Conservation (phyloP, 371 early-diverging fungal species). For the Saksenaea vasiformis region DNA sequence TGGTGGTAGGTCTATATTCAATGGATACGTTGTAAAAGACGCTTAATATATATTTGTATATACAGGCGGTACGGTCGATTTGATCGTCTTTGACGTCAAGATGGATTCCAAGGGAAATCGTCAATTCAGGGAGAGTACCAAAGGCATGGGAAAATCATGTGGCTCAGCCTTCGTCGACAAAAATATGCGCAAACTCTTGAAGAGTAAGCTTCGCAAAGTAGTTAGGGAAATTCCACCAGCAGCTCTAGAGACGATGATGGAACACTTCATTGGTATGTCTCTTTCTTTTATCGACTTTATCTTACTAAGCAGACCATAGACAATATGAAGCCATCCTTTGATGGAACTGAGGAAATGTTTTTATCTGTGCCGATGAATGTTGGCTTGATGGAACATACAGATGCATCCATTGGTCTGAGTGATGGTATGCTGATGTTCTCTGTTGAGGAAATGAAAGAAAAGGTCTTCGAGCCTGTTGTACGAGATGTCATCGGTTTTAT, state of each 20-base stretch:
- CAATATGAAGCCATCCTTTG: conserved; percentile 53
- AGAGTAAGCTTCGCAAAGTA: conserved; percentile 42
- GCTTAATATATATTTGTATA: not conserved
- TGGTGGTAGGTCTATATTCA: conserved; percentile 38
- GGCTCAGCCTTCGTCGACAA: conserved; percentile 60
- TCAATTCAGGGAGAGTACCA: conserved; percentile 53
- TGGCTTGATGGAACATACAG: conserved; percentile 43
- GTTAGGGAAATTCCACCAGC: conserved; percentile 35
- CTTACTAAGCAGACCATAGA: conserved; percentile 15
- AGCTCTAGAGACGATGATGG: conserved; percentile 50
- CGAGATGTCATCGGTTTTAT: conserved; percentile 32
- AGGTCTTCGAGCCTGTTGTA: conserved; percentile 50
- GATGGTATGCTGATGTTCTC: conserved; percentile 41
- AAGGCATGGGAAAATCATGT: conserved; percentile 58
- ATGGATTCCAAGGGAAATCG: conserved; percentile 35
- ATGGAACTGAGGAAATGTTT: conserved; percentile 56
- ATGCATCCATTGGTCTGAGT: conserved; percentile 47
- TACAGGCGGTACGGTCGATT: conserved; percentile 61
- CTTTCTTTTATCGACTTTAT: not conserved
- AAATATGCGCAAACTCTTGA: conserved; percentile 53
- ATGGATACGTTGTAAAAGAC: not conserved
- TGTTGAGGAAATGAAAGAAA: conserved; percentile 35
- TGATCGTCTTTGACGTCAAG: conserved; percentile 52
- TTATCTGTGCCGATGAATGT: conserved; percentile 50
- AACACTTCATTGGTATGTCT: conserved; percentile 46